Evolutionary conservation across 75 land plant genomes (phyloP), one percentile per base, ranked within the genome.

Genomic region (Larix kaempferi): DNA sequence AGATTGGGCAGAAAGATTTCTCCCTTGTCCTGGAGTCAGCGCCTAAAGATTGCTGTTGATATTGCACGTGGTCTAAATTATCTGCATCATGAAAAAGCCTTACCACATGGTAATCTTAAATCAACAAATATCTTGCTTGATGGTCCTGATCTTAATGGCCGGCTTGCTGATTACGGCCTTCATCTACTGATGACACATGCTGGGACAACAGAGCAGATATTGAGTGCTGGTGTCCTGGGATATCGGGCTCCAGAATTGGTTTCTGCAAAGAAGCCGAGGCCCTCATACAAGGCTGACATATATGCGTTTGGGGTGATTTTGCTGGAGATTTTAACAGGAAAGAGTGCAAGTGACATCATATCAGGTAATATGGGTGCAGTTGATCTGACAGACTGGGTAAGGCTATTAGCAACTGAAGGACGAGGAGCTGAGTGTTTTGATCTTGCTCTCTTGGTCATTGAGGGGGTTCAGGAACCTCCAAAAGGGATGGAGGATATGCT

Each of bases 71-170:
- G 98, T 71, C 86, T 98, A 66, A 84, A 87, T 74, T 98, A 98
- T 82, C 94, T 98, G 73, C 99, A 98, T 79, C 86, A 84, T 66
- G 93, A 98, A 77, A 92, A 92, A 56, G 89, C 86, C 67, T 59
- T 90, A 10, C 94, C 99, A 0, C 99, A 98, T 76, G 99, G 99
- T 37, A 98, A 98, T 76, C 89, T 98, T 8, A 98, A 98, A 79
- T 94, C 99, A 57, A 86, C 87, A 26, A 98, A 98, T 77, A 84
- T 98, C 14, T 78, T 98, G 49, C 79, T 98, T 10, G 92, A 90
- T 35, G 94, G 98, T 3, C 84, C 93, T 57, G 88, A 90, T 33
- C 86, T 91, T 21, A 86, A 74, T 77, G 98, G 90, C 7, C 91
- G 90, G 2, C 86, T 98, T 41, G 83, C 98, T 64, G 99, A 98